Conservation (phyloP, 768 basidiomycete genomes). For the Fomitopsis serialis region DNA sequence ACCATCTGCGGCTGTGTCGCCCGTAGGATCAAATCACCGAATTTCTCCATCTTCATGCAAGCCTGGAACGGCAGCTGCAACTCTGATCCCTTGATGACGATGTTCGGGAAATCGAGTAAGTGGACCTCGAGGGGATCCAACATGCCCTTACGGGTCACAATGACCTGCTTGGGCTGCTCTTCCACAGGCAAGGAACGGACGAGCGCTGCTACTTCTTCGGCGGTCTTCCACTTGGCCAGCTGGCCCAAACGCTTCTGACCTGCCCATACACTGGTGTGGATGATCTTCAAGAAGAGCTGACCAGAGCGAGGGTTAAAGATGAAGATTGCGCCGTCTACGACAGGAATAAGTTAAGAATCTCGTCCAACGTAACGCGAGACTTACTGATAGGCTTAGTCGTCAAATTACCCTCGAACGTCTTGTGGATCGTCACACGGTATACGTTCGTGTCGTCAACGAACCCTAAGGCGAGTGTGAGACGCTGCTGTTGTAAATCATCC, state of each 20-base stretch:
- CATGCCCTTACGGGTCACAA: constrained; percentile 99
- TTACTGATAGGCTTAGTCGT: constrained; percentile 97
- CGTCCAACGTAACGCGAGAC: constrained; percentile 15
- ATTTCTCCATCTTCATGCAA: constrained; percentile 99
- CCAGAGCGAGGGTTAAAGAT: constrained; percentile 99
- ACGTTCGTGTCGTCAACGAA: constrained; percentile 99
- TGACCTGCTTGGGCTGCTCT: constrained; percentile 99
- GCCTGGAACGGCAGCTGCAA: constrained; percentile 99
- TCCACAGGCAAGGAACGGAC: constrained; percentile 98
- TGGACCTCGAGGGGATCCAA: constrained; percentile 97
- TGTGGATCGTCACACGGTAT: constrained; percentile 99
- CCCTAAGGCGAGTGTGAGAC: constrained; percentile 41
- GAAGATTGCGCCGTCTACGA: constrained; percentile 86
- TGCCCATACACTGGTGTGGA: constrained; percentile 99
- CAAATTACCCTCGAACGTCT: constrained; percentile 99
- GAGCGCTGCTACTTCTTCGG: constrained; percentile 98
- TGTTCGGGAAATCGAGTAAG: constrained; percentile 99
- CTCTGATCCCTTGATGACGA: constrained; percentile 99
- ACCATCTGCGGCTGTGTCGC: constrained; percentile 99
- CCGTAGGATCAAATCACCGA: constrained; percentile 95
- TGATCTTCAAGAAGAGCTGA: constrained; percentile 97
- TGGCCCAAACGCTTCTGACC: constrained; percentile 99
- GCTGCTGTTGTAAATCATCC: background rate
- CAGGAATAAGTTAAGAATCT: background rate
- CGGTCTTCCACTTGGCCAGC: constrained; percentile 99